phyloP scores from a whole-genome alignment of 1,284 basidiomycete genomes.

The Tilletia setariae region DNA sequence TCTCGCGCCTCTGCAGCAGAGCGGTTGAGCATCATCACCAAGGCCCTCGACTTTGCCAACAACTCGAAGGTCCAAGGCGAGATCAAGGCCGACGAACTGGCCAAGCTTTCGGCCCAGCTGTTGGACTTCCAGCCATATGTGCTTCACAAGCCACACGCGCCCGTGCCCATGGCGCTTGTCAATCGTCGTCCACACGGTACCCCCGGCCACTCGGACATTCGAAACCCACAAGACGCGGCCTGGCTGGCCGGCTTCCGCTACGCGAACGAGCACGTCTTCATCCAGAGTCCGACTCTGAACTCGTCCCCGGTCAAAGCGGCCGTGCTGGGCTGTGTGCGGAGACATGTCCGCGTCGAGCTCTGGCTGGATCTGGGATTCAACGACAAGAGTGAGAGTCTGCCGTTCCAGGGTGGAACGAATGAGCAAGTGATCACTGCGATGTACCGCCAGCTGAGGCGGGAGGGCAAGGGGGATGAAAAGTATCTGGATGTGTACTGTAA shows the following conservation, averaged over 20 bases:
- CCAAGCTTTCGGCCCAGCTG: conserved; percentile 26
- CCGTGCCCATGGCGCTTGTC: conserved; percentile 71
- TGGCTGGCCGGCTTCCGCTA: conserved; percentile 72
- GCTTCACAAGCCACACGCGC: conserved; percentile 48
- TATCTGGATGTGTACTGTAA: conserved; percentile 66
- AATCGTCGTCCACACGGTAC: conserved; percentile 68
- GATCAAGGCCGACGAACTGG: conserved; percentile 27
- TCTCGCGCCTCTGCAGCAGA: conserved; percentile 42
- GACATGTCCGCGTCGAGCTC: conserved; percentile 64
- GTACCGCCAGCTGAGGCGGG: conserved; percentile 56
- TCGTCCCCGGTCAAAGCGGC: conserved; percentile 67
- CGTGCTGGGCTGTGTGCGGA: conserved; percentile 64
- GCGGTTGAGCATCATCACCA: conserved; percentile 42
- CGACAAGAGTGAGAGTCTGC: conserved; percentile 65
- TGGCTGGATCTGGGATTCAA: conserved; percentile 57
- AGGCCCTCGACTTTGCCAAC: conserved; percentile 51
- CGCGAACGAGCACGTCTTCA: conserved; percentile 69
- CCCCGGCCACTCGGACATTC: conserved; percentile 62
- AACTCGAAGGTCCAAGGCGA: conserved; percentile 50
- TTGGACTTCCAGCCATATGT: conserved; percentile 47
- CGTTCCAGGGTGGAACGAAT: conserved; percentile 76
- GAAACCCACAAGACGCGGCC: conserved; percentile 70
- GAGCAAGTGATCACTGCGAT: conserved; percentile 69
- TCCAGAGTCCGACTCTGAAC: conserved; percentile 68
- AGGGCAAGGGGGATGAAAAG: conserved; percentile 56